phyloP scores from a whole-genome alignment of 2,329 filamentous ascomycete species.

The Cytospora leucostoma region DNA sequence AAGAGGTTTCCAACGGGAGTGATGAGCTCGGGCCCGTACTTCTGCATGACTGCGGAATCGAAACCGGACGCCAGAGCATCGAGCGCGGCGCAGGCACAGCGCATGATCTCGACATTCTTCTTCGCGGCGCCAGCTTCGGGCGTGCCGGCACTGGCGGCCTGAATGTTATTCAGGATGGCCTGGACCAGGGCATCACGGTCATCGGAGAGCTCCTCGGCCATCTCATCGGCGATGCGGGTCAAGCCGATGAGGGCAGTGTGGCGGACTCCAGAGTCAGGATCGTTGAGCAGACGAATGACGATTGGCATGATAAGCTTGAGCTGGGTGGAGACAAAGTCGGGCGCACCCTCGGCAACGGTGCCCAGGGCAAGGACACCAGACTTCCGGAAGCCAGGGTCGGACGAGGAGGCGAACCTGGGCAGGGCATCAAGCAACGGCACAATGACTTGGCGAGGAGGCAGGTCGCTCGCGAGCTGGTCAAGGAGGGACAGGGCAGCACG shows the following conservation, averaged over 20 bases:
- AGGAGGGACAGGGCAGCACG: slow-evolving; percentile 83
- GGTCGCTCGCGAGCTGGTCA: slow-evolving; percentile 82
- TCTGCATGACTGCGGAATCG: slow-evolving; percentile 76
- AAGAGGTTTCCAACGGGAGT: slow-evolving; percentile 83
- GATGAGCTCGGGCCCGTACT: slow-evolving; percentile 81
- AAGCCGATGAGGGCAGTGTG: slow-evolving; percentile 85
- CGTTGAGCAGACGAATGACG: slow-evolving; percentile 79
- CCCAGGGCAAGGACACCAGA: slow-evolving; percentile 90
- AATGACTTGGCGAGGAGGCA: slow-evolving; percentile 91
- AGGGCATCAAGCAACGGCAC: slow-evolving; percentile 88
- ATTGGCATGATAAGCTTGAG: slow-evolving; percentile 82
- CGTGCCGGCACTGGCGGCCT: slow-evolving; percentile 71
- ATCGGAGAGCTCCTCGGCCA: slow-evolving; percentile 84
- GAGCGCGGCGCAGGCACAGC: slow-evolving; percentile 84
- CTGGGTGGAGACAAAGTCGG: slow-evolving; percentile 95
- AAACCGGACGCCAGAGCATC: slow-evolving; percentile 88
- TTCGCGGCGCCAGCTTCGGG: slow-evolving; percentile 66
- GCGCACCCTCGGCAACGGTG: slow-evolving; percentile 93
- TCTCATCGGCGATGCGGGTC: slow-evolving; percentile 87
- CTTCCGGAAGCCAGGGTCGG: slow-evolving; percentile 77
- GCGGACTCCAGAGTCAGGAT: slow-evolving; percentile 80
- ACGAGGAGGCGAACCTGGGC: slow-evolving; percentile 74
- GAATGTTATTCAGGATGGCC: slow-evolving; percentile 83
- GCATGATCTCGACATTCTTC: slow-evolving; percentile 82
- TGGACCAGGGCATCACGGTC: slow-evolving; percentile 85